Evolutionary conservation across 192 early-diverging fungal species (phyloP).

Genomic region (Backusella morwellensis): DNA sequence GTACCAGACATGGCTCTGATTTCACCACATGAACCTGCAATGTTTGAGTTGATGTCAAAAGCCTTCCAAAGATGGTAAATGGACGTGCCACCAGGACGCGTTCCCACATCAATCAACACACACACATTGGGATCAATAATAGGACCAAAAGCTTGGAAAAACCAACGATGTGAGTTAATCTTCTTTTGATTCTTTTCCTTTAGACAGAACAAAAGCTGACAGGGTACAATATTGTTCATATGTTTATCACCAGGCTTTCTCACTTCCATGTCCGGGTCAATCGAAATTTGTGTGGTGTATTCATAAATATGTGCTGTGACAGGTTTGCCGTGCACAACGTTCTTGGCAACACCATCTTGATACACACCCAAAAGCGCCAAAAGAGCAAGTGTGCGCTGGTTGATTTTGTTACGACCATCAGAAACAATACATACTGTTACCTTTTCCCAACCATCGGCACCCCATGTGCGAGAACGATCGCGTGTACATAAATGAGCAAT

Average conservation of each 20-base stretch:
- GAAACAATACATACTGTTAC: conserved; percentile 77
- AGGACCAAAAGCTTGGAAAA: conserved; percentile 63
- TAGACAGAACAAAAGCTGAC: conserved; percentile 82
- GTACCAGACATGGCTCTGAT: conserved; percentile 60
- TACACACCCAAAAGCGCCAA: conserved; percentile 77
- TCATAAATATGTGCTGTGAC: conserved; percentile 71
- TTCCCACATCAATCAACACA: conserved; percentile 78
- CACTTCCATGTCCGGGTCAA: conserved; percentile 73
- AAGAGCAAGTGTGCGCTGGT: conserved; percentile 58
- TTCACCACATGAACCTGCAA: conserved; percentile 85
- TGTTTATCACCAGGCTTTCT: conserved; percentile 49
- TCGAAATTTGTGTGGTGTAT: conserved; percentile 75
- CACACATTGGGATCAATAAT: conserved; percentile 56
- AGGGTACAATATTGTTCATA: conserved; percentile 64
- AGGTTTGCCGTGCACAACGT: conserved; percentile 61
- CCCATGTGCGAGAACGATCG: conserved; percentile 50
- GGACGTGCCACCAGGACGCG: conserved; percentile 66
- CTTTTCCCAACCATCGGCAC: conserved; percentile 69
- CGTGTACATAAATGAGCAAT: conserved; percentile 71
- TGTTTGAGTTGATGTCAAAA: conserved; percentile 69
- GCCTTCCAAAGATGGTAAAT: conserved; percentile 82
- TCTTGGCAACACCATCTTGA: conserved; percentile 70
- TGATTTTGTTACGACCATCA: conserved; percentile 72
- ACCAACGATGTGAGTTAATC: conserved; percentile 81
- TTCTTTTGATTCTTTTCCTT: conserved; percentile 95